A percentile compares a stretch with the other conserved stretches of the same genome.
phyloP scores from a whole-genome alignment of 1,139 yeast species.

The Wickerhamomyces sp. region DNA sequence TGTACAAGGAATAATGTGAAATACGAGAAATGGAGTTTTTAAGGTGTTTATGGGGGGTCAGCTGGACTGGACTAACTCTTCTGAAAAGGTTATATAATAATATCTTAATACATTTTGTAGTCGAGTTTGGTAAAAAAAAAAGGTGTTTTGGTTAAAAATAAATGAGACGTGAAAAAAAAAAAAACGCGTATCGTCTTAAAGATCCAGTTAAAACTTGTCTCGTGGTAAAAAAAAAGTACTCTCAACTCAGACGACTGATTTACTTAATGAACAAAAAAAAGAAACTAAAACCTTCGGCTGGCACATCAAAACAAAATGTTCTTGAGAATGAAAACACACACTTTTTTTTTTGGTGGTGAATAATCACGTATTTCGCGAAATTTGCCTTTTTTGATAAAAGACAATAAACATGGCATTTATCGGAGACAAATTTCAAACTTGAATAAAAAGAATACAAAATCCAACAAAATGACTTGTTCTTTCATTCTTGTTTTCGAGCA shows the following conservation, averaged over 20 bases:
- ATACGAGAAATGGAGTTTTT: constrained; percentile 9
- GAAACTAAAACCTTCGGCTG: not conserved
- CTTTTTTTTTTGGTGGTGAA: not conserved
- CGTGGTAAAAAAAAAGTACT: no score
- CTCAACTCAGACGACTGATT: no score
- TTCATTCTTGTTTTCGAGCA: no score
- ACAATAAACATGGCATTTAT: not conserved
- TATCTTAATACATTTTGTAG: no score
- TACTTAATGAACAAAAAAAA: no score
- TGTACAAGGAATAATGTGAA: constrained; percentile 4
- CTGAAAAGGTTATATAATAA: no score
- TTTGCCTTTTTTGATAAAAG: not conserved
- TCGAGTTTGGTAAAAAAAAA: no score
- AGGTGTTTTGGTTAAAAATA: no score
- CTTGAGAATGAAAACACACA: not conserved
- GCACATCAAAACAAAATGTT: not conserved
- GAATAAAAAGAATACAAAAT: not conserved
- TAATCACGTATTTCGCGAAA: not conserved
- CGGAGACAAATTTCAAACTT: not conserved
- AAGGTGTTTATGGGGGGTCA: not conserved
- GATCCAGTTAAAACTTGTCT: no score
- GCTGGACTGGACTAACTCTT: no score
- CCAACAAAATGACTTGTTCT: not conserved
- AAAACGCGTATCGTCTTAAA: no score
- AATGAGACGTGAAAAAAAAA: no score